Base-by-base conservation (phyloP, 1,284 basidiomycete species). In the Cutaneotrichosporon mucoides region DNA sequence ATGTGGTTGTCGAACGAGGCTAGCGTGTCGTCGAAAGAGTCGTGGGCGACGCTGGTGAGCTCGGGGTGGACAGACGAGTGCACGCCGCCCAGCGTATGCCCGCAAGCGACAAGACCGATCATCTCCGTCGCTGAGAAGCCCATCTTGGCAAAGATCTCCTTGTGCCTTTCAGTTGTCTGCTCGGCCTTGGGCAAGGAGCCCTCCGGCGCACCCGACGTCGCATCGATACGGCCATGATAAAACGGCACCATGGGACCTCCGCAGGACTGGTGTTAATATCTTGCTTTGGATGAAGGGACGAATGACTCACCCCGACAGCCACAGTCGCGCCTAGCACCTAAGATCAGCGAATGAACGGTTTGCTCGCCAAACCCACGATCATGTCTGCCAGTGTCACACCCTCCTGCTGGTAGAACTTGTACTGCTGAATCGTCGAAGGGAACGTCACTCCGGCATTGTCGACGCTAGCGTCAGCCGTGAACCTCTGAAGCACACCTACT, bases 381-480 rank as follows among this genome's bases (percentile, higher is more conserved):
- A 66, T 40, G 53, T 66, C 65, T 1, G 60, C 56, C 3, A 66
- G 46, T 4, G 51, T 47, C 8, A 66, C 65, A 37, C 55, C 61
- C 12, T 61, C 47, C 34, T 61, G 37, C 43, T 55, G 55, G 37
- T 45, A 15, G 63, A 52, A 55, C 11, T 55, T 43, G 54, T 60
- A 66, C 47, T 64, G 62, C 13, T 3, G 16, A 2, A 64, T 57
- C 9, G 55, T 55, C 5, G 58, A 57, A 6, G 53, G n/a, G 34
- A 62, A 45, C 7, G 59, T 56, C 3, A 51, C 34, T 4, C 65
- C 65, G 0, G 35, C 46, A 55, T 66, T 64, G 24, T 62, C 65
- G 0, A 42, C 10, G 40, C 63, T 64, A 45, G 2, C 12, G 15
- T 51, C 38, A 50, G 24, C 24, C 24, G 43, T 9, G n/a, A 4